These are phyloP conservation scores for Cladophialophora carrionii DNA, from an alignment of 2,329 filamentous ascomycete genomes.

Conservation along the genomic window DNA sequence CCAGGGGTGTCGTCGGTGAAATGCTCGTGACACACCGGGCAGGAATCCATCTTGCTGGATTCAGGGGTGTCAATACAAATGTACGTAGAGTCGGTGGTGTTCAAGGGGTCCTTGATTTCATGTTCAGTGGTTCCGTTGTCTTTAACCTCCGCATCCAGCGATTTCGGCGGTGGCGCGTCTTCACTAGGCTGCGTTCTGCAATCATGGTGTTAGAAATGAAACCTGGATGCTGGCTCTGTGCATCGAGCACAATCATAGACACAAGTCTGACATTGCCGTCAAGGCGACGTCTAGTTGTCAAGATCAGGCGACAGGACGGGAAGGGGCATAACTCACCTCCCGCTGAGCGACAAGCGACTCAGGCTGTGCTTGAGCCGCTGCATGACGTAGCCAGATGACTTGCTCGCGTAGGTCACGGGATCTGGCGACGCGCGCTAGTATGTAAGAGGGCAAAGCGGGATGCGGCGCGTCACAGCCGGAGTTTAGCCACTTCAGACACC, in stretches of 20 bases:
- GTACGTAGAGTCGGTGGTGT: conserved; percentile 52
- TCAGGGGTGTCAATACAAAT: conserved; percentile 49
- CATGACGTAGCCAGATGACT: conserved; percentile 24
- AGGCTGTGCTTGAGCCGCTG: conserved; percentile 15
- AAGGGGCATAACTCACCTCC: conserved; percentile 23
- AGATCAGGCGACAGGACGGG: background rate
- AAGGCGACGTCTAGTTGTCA: conserved; percentile 10
- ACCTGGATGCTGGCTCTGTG: background rate
- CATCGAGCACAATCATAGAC: conserved; percentile 24
- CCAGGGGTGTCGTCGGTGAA: conserved; percentile 21
- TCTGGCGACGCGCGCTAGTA: conserved; percentile 14
- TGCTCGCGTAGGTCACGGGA: conserved; percentile 1
- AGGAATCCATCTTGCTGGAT: conserved; percentile 26
- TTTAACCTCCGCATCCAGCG: conserved; percentile 35
- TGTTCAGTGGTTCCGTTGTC: conserved; percentile 29
- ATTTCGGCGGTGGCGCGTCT: conserved; percentile 30
- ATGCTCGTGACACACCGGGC: conserved; percentile 23
- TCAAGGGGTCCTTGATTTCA: conserved; percentile 25
- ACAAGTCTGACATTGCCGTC: conserved; percentile 23
- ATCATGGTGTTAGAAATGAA: conserved; percentile 31
- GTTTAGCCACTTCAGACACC: conserved; percentile 5
- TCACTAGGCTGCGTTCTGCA: conserved; percentile 24
- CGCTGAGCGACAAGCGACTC: conserved; percentile 16
- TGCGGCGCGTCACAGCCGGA: conserved; percentile 8
- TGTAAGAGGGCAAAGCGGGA: conserved; percentile 15